Evolutionary conservation across 306 rosid species (phyloP), one percentile per base, ranked within the genome.

Genomic region (Dryas drummondii): DNA sequence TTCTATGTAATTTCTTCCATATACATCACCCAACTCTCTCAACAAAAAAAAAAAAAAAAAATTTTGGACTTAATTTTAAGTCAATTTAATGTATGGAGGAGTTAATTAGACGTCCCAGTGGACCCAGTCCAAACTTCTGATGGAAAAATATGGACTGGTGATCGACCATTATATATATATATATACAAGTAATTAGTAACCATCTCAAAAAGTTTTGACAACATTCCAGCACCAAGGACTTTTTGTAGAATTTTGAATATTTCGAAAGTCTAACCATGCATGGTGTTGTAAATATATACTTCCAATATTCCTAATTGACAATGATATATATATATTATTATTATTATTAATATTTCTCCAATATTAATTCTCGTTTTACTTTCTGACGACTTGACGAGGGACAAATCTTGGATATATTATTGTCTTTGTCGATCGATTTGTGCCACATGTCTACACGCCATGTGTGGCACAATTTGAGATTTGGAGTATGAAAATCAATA

Each of bases 1-100:
- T 79, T 68, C 79, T 32, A n/a, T 66, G 42, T 10, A 57, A 17
- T 68, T 58, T 73, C 82, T 9, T 47, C 75, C 68, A 19, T 9
- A 58, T 10, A 6, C 4, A 3, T 9, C 45, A 72, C 46, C 2
- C 37, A 27, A 27, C 2, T 27, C 37, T 1, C 37, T 27, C 37
- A 0, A 27, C 0, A 27, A 27, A 27, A 27, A 27, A 27, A 27
- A 27, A 27, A 27, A 27, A 27, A 27, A 27, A 27, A 27, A 27
- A 1, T 27, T 27, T 0, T 27, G 0, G 37, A 27, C 37, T 27
- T 19, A 19, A 19, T 19, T 19, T 19, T 19, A 19, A 19, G 22
- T 19, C 22, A 19, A 19, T 19, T 19, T 27, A 27, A 27, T 27
- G 37, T 27, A 27, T 2, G 1, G 37, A 27, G 2, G 37, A 27